Percentiles rank a stretch among this genome's conserved stretches.
Conservation (phyloP, 768 basidiomycete genomes). For the Lactarius psammicola region DNA sequence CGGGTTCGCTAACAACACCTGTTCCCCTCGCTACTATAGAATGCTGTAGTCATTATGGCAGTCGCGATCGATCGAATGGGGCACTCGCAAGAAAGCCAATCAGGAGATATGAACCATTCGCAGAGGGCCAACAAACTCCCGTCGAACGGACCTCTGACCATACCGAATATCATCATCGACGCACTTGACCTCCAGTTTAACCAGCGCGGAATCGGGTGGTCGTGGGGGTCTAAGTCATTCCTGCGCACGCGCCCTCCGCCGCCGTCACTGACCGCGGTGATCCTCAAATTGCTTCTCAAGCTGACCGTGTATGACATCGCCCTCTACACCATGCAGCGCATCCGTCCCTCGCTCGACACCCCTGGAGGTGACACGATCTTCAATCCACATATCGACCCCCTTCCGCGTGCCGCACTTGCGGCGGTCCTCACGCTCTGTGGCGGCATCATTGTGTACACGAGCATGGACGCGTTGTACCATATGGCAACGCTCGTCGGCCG, state of each 20-base stretch:
- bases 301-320: slow-evolving; percentile 8
- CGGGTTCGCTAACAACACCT: background rate
- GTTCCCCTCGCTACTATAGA: background rate
- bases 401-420: slow-evolving; percentile 4
- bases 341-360: slow-evolving; percentile 12
- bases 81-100: slow-evolving; percentile 7
- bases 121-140: background rate
- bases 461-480: slow-evolving; percentile 30
- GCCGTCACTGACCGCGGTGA: background rate
- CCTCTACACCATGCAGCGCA: slow-evolving; percentile 12
- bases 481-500: slow-evolving; percentile 32
- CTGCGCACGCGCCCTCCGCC: background rate
- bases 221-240: slow-evolving; percentile 25
- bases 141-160: slow-evolving; percentile 12
- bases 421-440: slow-evolving; percentile 15
- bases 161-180: slow-evolving; percentile 18
- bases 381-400: slow-evolving; percentile 4
- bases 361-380: slow-evolving; percentile 19
- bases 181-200: slow-evolving; percentile 23
- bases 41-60: background rate
- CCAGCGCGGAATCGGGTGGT: slow-evolving; percentile 27
- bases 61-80: slow-evolving; percentile 21
- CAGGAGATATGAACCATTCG: slow-evolving; percentile 9
- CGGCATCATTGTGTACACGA: slow-evolving; percentile 20
- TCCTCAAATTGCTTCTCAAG: slow-evolving; percentile 6